Base-by-base conservation (phyloP, 139 green algal species). In the Diplosphaera chodatii region DNA sequence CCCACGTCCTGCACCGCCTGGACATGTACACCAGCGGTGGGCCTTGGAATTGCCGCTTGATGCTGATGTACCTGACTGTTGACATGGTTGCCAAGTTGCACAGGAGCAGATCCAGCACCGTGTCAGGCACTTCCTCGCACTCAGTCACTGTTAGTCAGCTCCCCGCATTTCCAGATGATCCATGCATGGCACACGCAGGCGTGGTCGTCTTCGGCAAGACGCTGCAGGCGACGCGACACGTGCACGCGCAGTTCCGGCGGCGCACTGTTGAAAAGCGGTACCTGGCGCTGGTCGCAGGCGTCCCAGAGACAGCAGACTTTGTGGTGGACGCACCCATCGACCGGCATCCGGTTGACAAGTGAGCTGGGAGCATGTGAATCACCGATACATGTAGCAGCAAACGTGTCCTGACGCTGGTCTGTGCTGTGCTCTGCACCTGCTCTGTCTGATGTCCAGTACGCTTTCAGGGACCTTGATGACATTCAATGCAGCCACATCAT, bases 1-100 rank as follows among this genome's bases (percentile, higher is more conserved):
- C 27, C 77, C 82, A 5, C 68, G 68, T 29, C 77, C 82, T 23
- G n/a, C 88, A 94, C 72, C 64, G 88, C 22, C 76, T 94, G 67
- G 88, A 95, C 67, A 90, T 91, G 87, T 77, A 92, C 80, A 96
- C 91, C 6, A 86, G 73, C 1, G 91, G 91, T 1, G 77, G 96
- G 68, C 70, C 94, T 48, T 48, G 37, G 37, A 48, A 48, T 48
- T 10, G 37, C n/a, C n/a, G n/a, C n/a, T n/a, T n/a, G n/a, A n/a
- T n/a, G n/a, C n/a, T n/a, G n/a, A n/a, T n/a, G n/a, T n/a, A n/a
- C n/a, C n/a, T n/a, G n/a, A n/a, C n/a, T n/a, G n/a, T n/a, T n/a
- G n/a, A n/a, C n/a, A n/a, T n/a, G n/a, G n/a, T n/a, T n/a, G n/a
- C n/a, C n/a, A n/a, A n/a, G n/a, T n/a, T n/a, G n/a, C n/a, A n/a